Percentiles rank a stretch among this genome's conserved stretches.
These are phyloP conservation scores for Botrytis hyacinthi DNA, from an alignment of 2,329 filamentous ascomycete genomes.

Conservation along the genomic window DNA sequence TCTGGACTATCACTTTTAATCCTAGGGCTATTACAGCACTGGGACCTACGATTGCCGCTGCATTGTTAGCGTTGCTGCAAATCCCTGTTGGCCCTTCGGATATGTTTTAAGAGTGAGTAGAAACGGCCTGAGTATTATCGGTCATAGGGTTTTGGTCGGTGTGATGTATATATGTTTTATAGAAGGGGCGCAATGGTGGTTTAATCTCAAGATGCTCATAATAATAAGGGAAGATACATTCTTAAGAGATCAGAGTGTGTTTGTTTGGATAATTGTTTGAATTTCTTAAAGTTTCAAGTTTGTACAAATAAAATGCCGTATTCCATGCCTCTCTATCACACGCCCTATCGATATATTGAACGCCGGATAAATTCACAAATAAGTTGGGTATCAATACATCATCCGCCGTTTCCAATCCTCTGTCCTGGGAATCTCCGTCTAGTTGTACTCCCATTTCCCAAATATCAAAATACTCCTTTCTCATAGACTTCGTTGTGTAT, in stretches of 20 bases:
- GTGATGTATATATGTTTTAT: too few relatives aligned
- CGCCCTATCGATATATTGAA: not conserved
- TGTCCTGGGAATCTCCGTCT: not conserved
- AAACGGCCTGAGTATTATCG: too few relatives aligned
- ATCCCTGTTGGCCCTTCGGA: not conserved
- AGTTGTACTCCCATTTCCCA: not conserved
- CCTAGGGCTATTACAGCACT: not conserved
- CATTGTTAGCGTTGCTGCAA: conserved; percentile 6
- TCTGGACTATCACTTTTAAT: conserved; percentile 1
- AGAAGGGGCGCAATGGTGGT: not conserved
- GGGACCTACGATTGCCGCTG: not conserved
- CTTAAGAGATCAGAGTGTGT: not conserved
- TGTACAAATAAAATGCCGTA: not conserved
- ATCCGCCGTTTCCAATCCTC: not conserved
- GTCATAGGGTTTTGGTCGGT: not conserved
- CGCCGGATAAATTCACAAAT: conserved; percentile 16
- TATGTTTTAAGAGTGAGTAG: not conserved
- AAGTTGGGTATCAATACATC: conserved; percentile 20
- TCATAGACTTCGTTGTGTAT: not conserved
- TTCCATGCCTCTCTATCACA: not conserved
- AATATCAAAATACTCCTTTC: not conserved
- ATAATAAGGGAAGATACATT: not conserved
- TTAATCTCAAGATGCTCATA: not conserved
- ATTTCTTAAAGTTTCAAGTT: not conserved
- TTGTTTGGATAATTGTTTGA: not conserved